Percentiles rank a stretch among this genome's conserved stretches.
Conservation (phyloP, 805 yeast species). For the Teunomyces lycoperdinae region DNA sequence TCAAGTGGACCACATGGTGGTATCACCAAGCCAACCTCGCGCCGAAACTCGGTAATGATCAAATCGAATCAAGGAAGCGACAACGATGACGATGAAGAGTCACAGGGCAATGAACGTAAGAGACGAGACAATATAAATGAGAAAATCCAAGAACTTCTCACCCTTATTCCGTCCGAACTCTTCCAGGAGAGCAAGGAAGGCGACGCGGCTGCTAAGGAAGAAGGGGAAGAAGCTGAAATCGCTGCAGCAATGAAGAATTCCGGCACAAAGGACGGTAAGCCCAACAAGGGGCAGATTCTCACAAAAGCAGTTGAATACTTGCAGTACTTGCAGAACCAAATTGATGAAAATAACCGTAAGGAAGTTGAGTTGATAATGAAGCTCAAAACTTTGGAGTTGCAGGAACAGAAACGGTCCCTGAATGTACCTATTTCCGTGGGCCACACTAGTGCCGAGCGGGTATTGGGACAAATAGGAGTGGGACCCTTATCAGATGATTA, state of each 20-base stretch:
- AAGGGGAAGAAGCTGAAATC: slow-evolving; percentile 20
- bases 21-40: slow-evolving; percentile 35
- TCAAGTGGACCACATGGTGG: slow-evolving; percentile 23
- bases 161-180: slow-evolving; percentile 35
- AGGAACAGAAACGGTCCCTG: slow-evolving; percentile 34
- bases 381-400: slow-evolving; percentile 53
- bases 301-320: slow-evolving; percentile 75
- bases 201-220: slow-evolving; percentile 8
- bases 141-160: slow-evolving; percentile 41
- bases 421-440: slow-evolving; percentile 43
- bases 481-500: slow-evolving; percentile 63
- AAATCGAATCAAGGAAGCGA: slow-evolving; percentile 18
- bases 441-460: slow-evolving; percentile 75
- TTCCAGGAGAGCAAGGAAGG: slow-evolving; percentile 33
- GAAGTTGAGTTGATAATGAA: slow-evolving; percentile 72
- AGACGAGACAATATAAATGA: slow-evolving; percentile 45
- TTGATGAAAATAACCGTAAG: slow-evolving; percentile 73
- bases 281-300: slow-evolving; percentile 79
- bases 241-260: slow-evolving; percentile 31
- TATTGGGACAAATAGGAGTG: slow-evolving; percentile 75
- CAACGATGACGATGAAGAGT: slow-evolving; percentile 22
- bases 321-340: slow-evolving; percentile 60
- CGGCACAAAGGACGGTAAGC: slow-evolving; percentile 81
- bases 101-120: slow-evolving; percentile 39
- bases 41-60: slow-evolving; percentile 32